Conservation (phyloP, 2,329 filamentous ascomycete genomes). For the Ambrosiella beaveri region DNA sequence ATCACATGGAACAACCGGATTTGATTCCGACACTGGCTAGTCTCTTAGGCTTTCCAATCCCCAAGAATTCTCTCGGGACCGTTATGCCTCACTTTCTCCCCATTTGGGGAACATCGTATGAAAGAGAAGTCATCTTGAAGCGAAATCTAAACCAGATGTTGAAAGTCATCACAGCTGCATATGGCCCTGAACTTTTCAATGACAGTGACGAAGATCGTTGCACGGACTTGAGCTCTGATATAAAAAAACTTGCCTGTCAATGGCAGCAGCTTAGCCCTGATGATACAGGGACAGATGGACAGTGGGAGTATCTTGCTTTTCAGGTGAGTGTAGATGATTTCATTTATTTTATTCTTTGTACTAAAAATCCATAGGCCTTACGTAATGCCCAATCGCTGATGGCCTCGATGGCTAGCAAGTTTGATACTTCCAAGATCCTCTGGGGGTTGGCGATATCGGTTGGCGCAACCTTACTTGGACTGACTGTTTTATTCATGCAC, state of each 20-base stretch:
- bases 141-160: constrained; percentile 70
- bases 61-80: constrained; percentile 77
- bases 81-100: constrained; percentile 64
- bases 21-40: constrained; percentile 77
- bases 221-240: constrained; percentile 16
- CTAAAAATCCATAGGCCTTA: constrained; percentile 34
- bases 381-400: constrained; percentile 58
- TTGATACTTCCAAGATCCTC: constrained; percentile 39
- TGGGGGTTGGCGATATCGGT: constrained; percentile 17
- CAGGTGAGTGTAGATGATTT: not conserved
- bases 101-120: constrained; percentile 53
- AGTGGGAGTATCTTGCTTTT: constrained; percentile 1
- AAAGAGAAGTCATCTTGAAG: constrained; percentile 51
- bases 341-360: not conserved
- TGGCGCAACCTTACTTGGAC: too few relatives aligned
- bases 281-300: not conserved
- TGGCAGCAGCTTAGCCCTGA: constrained; percentile 30
- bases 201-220: constrained; percentile 1
- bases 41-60: constrained; percentile 71
- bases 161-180: constrained; percentile 57
- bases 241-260: constrained; percentile 48
- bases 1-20: constrained; percentile 80
- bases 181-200: constrained; percentile 28
- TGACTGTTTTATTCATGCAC: too few relatives aligned
- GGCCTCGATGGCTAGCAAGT: constrained; percentile 84